These are phyloP conservation scores for Xylaria scruposa DNA, from an alignment of 495 filamentous ascomycete genomes.

Conservation along the genomic window DNA sequence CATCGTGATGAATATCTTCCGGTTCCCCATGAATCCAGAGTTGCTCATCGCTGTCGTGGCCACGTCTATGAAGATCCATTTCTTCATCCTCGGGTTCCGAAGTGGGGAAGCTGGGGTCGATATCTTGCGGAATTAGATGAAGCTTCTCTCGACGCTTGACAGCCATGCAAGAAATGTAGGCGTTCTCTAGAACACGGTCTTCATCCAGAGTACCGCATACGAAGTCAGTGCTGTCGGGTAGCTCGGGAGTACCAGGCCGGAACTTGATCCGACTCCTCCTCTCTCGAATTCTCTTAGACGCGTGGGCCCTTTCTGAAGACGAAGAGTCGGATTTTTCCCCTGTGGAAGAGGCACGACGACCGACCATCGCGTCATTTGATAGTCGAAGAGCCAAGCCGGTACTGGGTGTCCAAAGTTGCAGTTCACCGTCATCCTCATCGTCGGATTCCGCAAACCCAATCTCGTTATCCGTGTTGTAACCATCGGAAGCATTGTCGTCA, in stretches of 20 bases:
- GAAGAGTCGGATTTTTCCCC: slow-evolving; percentile 52
- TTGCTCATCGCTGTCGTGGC: slow-evolving; percentile 61
- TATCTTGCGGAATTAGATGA: slow-evolving; percentile 84
- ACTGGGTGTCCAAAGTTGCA: slow-evolving; percentile 78
- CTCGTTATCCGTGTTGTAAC: slow-evolving; percentile 96
- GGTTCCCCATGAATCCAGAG: slow-evolving; percentile 64
- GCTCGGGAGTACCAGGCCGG: slow-evolving; percentile 76
- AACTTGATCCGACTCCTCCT: slow-evolving; percentile 59
- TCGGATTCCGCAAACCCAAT: slow-evolving; percentile 91
- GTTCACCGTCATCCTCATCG: slow-evolving; percentile 77
- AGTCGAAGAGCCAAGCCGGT: slow-evolving; percentile 54
- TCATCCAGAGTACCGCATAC: slow-evolving; percentile 97
- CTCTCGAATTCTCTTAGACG: slow-evolving; percentile 34
- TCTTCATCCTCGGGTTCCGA: slow-evolving; percentile 89
- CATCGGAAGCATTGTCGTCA: slow-evolving; percentile 71
- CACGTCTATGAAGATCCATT: slow-evolving; percentile 61
- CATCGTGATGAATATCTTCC: slow-evolving; percentile 58
- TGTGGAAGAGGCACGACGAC: slow-evolving; percentile 47
- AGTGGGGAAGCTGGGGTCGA: slow-evolving; percentile 95
- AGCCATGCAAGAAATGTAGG: slow-evolving; percentile 85
- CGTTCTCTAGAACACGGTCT: slow-evolving; percentile 90
- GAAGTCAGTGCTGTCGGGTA: slow-evolving; percentile 97
- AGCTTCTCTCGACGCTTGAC: slow-evolving; percentile 81
- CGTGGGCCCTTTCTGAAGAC: slow-evolving; percentile 31
- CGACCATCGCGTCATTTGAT: slow-evolving; percentile 45